These are phyloP conservation scores for Aspergillus fumigatus DNA, from an alignment of 2,329 filamentous ascomycete species.

Conservation along the genomic window DNA sequence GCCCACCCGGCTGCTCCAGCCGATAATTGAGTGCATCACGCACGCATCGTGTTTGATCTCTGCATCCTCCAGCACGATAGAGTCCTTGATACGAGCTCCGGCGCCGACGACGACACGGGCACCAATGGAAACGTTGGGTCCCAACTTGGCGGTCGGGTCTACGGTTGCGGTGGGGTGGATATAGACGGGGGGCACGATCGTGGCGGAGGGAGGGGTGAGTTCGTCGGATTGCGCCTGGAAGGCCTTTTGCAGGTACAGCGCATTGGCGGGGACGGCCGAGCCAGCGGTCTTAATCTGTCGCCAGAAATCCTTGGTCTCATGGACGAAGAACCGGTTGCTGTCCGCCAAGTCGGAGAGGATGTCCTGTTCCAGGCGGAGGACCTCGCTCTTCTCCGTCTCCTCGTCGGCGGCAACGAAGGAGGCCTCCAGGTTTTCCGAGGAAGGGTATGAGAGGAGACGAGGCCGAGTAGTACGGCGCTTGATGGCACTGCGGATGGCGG, in stretches of 20 bases:
- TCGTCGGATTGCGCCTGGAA: slow-evolving; percentile 78
- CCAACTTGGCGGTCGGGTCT: slow-evolving; percentile 92
- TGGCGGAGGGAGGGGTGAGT: slow-evolving; percentile 75
- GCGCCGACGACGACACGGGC: slow-evolving; percentile 81
- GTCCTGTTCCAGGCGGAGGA: slow-evolving; percentile 93
- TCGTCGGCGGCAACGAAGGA: slow-evolving; percentile 64
- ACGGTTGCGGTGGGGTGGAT: slow-evolving; percentile 89
- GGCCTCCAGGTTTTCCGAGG: slow-evolving; percentile 83
- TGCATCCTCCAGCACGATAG: slow-evolving; percentile 88
- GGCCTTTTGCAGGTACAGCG: slow-evolving; percentile 91
- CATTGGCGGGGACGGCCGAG: slow-evolving; percentile 93
- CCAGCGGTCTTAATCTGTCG: slow-evolving; percentile 99
- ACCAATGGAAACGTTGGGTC: slow-evolving; percentile 93
- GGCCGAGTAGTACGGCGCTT: slow-evolving; percentile 91
- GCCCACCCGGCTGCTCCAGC: slow-evolving; percentile 92
- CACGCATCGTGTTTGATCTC: slow-evolving; percentile 98
- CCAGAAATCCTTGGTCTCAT: slow-evolving; percentile 99
- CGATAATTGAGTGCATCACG: slow-evolving; percentile 91
- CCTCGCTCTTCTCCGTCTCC: slow-evolving; percentile 72
- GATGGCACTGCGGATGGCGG: slow-evolving; percentile 87
- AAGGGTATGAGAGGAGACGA: slow-evolving; percentile 89
- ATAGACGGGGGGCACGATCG: slow-evolving; percentile 88
- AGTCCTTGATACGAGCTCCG: slow-evolving; percentile 89
- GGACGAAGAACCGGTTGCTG: slow-evolving; percentile 95
- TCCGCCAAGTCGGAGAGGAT: slow-evolving; percentile 93